Evolutionary conservation across 352 stramenopile genomes (phyloP).

Genomic region (Phytophthora colocasiae): DNA sequence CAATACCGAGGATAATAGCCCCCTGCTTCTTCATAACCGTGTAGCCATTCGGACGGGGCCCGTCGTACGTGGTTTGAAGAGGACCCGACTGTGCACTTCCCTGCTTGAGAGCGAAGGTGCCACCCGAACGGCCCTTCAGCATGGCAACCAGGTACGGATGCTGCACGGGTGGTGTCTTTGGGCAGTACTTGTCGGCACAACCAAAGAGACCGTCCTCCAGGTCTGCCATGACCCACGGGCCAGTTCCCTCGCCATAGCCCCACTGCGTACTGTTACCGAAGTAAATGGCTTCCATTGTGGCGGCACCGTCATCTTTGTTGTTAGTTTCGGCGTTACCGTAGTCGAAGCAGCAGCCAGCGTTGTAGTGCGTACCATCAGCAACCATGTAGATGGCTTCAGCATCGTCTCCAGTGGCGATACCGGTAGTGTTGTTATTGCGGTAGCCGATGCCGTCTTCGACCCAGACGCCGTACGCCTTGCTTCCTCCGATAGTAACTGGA

Average conservation of each 20-base stretch:
- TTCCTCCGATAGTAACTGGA: slow-evolving; percentile 12
- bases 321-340: slow-evolving; percentile 33
- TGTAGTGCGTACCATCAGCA: slow-evolving; percentile 26
- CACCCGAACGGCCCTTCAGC: slow-evolving; percentile 30
- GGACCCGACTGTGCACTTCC: slow-evolving; percentile 18
- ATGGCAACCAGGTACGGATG: slow-evolving; percentile 24
- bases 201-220: slow-evolving; percentile 32
- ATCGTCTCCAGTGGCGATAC: slow-evolving; percentile 22
- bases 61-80: slow-evolving; percentile 31
- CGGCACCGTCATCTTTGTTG: slow-evolving; percentile 28
- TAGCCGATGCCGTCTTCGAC: slow-evolving; percentile 29
- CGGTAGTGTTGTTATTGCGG: slow-evolving; percentile 24
- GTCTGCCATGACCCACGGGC: slow-evolving; percentile 34
- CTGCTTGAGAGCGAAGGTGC: slow-evolving; percentile 31
- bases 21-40: slow-evolving; percentile 36
- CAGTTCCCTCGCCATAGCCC: slow-evolving; percentile 24
- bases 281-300: slow-evolving; percentile 32
- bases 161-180: slow-evolving; percentile 16
- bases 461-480: slow-evolving; percentile 30
- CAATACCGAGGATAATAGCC: slow-evolving; percentile 31
- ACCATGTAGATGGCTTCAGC: slow-evolving; percentile 38
- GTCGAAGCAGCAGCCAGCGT: slow-evolving; percentile 30
- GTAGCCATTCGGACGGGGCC: slow-evolving; percentile 27
- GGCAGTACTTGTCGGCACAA: slow-evolving; percentile 21
- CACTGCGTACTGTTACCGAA: slow-evolving; percentile 23